Base-by-base conservation (phyloP, 192 early-diverging fungal genomes). In the Fimicolochytrium jonesii region DNA sequence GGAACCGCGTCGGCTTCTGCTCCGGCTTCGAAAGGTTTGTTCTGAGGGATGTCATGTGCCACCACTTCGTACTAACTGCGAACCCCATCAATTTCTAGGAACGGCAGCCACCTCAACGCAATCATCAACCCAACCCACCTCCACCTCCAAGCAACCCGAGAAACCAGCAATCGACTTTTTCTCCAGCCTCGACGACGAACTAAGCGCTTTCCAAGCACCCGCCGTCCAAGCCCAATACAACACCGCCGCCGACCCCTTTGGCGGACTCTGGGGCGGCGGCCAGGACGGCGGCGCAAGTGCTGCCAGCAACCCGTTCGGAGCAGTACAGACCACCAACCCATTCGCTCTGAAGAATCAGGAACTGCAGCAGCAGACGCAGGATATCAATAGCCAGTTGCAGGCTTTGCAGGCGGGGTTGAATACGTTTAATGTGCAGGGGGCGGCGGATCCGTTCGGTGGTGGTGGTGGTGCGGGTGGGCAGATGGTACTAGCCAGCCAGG, bases 121-220 rank as follows among this genome's bases (percentile, higher is more conserved):
- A 69, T 9, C 52, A 31, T 28, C 33, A 35, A n/a, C 46, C n/a
- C 25, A 51, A 47, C 33, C 33, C 20, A 31, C 60, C 3, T 10
- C 54, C 25, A 29, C 62, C 7, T 25, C 67, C 29, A 29, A 34
- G 3, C 23, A 50, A 15, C 29, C 2, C 13, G 33, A 33, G 18
- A 34, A 30, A 4, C 57, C 52, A 4, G 11, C 33, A 22, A 59
- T 77, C 18, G 75, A 77, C 54, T 75, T 77, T 48, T 77, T 77
- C 47, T 55, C 71, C n/a, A 65, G 59, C 66, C 43, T 73, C 33
- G 75, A 77, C 56, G 58, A 68, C 25, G 61, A 72, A 30, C 41
- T 65, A 15, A 69, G 61, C 64, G 66, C 68, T 6, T 71, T 70
- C 49, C 67, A 64, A 51, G 33, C 63, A 17, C 70, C 71, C 2